Percentiles rank a stretch among this genome's conserved stretches.
phyloP scores from a whole-genome alignment of 805 yeast genomes.

The Myxozyma lipomycoides region DNA sequence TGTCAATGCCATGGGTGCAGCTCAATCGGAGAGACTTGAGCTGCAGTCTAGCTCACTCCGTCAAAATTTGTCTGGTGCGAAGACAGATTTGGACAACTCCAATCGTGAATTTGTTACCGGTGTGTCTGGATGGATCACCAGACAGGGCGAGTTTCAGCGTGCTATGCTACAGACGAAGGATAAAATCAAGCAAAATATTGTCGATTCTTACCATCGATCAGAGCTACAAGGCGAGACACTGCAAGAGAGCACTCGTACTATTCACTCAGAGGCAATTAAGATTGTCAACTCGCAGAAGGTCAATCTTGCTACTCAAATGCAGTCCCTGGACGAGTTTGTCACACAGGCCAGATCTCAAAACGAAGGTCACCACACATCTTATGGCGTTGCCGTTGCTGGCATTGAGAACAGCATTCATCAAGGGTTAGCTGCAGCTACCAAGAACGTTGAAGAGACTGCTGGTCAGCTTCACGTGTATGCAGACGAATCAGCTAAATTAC shows the following conservation, averaged over 20 bases:
- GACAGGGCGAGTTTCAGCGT: slow-evolving; percentile 18
- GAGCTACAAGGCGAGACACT: slow-evolving; percentile 20
- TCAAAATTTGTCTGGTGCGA: slow-evolving; percentile 5
- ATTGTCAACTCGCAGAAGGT: slow-evolving; percentile 23
- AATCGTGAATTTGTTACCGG: slow-evolving; percentile 19
- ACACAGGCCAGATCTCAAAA: slow-evolving; percentile 25
- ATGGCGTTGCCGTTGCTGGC: slow-evolving; percentile 3
- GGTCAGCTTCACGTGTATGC: slow-evolving; percentile 14
- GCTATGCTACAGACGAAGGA: slow-evolving; percentile 18
- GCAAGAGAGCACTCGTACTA: slow-evolving; percentile 18
- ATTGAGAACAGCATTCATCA: slow-evolving; percentile 6
- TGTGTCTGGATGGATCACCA: slow-evolving; percentile 18
- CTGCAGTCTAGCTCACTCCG: slow-evolving; percentile 1
- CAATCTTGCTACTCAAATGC: slow-evolving; percentile 24
- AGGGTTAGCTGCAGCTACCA: slow-evolving; percentile 5
- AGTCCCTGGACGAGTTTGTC: slow-evolving; percentile 23
- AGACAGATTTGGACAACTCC: slow-evolving; percentile 9
- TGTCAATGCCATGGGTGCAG: slow-evolving; percentile 4
- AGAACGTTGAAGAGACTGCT: slow-evolving; percentile 12
- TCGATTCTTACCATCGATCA: slow-evolving; percentile 20
- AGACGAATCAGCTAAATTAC: slow-evolving; percentile 4
- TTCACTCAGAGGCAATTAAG: slow-evolving; percentile 23
- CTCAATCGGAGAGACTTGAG: slow-evolving; percentile 17
- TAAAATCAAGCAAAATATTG: slow-evolving; percentile 23
- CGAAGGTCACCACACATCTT: slow-evolving; percentile 19